Evolutionary conservation across 2,329 filamentous ascomycete species (phyloP), one percentile per base, ranked within the genome.

Genomic region (Ambrosiella beaveri): DNA sequence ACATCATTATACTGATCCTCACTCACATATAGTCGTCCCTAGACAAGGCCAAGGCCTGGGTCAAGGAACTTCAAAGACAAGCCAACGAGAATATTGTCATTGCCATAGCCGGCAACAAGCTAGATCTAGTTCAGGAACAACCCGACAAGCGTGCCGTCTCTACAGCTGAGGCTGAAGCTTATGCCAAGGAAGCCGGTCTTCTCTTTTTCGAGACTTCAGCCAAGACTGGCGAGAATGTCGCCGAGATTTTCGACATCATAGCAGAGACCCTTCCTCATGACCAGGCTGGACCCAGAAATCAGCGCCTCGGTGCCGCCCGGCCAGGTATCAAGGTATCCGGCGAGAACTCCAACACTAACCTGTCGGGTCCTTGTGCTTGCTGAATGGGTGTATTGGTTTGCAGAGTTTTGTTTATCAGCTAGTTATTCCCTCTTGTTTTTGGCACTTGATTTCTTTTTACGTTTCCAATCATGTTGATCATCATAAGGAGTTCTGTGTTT

Each of bases 81-180:
- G 93, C 94, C 62, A 98, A 97, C 75, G 93, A 98, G 73, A 97
- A 97, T 73, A 98, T 98, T 71, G 90, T 98, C 71, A 98, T 98
- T 68, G 93, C 93, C 52, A 82, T 98, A 49, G 93, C 91, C 57
- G 93, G 93, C 63, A 98, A 98, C 79, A 97, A 98, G 75, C 78
- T 95, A 68, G 93, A 98, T 78, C 76, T 98, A 65, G 93, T 96
- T 62, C 90, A 83, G 63, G 90, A 95, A 68, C 86, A 88, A 69
- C 91, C 91, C 53, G 91, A 96, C 70, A 97, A 97, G 80, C 86
- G 93, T 67, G 93, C 90, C 47, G 93, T 98, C 62, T 70, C 84
- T 61, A 85, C 86, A 19, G 85, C 85, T 64, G 93, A 98, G 65
- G 94, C 93, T 64, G 89, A 96, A 72, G 88, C 90, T 57, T 98